A percentile compares a stretch with the other conserved stretches of the same genome.
These are phyloP conservation scores for Lactarius indigo DNA, from an alignment of 768 basidiomycete species.

Conservation along the genomic window DNA sequence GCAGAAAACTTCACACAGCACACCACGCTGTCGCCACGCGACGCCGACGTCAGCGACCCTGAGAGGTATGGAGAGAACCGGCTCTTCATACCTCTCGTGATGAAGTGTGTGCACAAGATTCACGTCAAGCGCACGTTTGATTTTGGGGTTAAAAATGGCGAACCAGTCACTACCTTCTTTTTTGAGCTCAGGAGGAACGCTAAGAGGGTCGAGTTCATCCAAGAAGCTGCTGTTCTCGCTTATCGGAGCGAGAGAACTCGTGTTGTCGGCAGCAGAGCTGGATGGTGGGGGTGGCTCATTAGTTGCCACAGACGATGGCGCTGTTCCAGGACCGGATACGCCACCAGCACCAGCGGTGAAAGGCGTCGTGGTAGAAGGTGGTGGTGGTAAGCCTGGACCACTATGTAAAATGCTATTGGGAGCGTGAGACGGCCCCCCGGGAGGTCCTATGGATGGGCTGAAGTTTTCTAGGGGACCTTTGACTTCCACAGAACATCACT, in stretches of 20 bases:
- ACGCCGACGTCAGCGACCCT: not conserved
- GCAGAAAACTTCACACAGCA: conserved; percentile 94
- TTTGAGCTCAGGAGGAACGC: conserved; percentile 52
- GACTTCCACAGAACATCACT: conserved; percentile 12
- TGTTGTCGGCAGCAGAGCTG: not conserved
- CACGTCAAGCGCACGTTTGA: conserved; percentile 76
- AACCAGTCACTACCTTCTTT: conserved; percentile 87
- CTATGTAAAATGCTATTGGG: conserved; percentile 20
- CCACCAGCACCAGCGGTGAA: conserved; percentile 19
- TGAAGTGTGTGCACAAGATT: conserved; percentile 79
- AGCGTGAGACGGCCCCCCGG: conserved; percentile 20
- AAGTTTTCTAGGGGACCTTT: conserved; percentile 20
- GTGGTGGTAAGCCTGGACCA: conserved; percentile 26
- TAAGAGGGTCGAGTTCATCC: conserved; percentile 47
- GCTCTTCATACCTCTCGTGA: conserved; percentile 71
- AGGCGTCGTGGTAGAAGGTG: conserved; percentile 25
- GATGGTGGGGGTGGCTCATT: conserved; percentile 7
- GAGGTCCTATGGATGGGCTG: conserved; percentile 24
- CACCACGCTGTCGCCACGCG: conserved; percentile 50
- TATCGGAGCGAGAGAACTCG: conserved; percentile 24
- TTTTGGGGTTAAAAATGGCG: conserved; percentile 79
- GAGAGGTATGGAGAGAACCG: conserved; percentile 5
- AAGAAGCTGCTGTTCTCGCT: conserved; percentile 35
- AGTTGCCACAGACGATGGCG: conserved; percentile 12
- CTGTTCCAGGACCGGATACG: conserved; percentile 22